Conservation (phyloP, 2,329 filamentous ascomycete species). For the Alternaria incomplexa region DNA sequence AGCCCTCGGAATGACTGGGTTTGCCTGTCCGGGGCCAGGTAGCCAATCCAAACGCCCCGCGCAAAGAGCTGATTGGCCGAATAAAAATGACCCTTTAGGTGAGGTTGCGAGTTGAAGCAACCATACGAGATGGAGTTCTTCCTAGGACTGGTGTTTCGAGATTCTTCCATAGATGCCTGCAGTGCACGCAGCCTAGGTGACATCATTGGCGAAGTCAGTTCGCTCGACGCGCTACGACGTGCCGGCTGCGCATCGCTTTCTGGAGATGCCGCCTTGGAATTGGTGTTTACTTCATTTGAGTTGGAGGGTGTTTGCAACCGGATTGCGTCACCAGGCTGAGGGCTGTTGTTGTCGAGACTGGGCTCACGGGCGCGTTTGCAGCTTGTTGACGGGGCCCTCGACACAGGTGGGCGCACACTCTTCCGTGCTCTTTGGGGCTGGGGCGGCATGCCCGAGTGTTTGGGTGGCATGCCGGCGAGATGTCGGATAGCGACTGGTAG, state of each 20-base stretch:
- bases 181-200: not conserved
- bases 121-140: not conserved
- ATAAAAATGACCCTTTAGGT: slow-evolving; percentile 17
- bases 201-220: slow-evolving; percentile 1
- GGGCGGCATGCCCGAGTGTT: not conserved
- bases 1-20: slow-evolving; percentile 14
- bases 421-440: not conserved
- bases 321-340: not conserved
- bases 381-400: not conserved
- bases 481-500: not conserved
- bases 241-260: not conserved
- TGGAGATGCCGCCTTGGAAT: not conserved
- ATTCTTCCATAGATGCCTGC: not conserved
- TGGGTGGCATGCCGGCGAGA: not conserved
- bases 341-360: not conserved
- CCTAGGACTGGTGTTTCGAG: not conserved
- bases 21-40: slow-evolving; percentile 19
- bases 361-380: not conserved
- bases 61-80: slow-evolving; percentile 18
- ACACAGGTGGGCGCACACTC: slow-evolving; percentile 1
- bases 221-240: not conserved
- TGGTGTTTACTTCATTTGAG: not conserved
- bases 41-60: slow-evolving; percentile 31
- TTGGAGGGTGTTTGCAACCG: not conserved
- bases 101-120: slow-evolving; percentile 17